phyloP scores from a whole-genome alignment of 108 stramenopile genomes.

The Aurantiochytrium sp. region DNA sequence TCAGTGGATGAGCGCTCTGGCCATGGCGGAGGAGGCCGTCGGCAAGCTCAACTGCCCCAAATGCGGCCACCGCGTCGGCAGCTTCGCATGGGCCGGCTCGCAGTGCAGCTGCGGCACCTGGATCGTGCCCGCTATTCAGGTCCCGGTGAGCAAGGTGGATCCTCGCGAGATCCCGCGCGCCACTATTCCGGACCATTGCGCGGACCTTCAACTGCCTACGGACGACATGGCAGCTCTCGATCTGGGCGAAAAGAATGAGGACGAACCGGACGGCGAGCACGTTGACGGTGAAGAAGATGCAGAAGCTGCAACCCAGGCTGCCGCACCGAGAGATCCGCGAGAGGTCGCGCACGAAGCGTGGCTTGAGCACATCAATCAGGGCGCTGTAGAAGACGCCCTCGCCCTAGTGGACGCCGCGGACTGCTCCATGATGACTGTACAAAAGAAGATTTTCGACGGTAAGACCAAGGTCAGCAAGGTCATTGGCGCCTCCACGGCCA shows the following conservation, averaged over 20 bases:
- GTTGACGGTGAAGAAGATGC: neutral
- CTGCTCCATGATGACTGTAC: neutral
- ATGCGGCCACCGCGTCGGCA: neutral
- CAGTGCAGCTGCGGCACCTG: constrained; percentile 33
- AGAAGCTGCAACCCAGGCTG: neutral
- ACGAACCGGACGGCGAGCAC: neutral
- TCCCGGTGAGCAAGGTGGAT: constrained; percentile 10
- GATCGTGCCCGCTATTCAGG: neutral
- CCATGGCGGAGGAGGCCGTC: neutral
- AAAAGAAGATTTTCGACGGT: neutral
- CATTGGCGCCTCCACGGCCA: neutral
- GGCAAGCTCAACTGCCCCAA: constrained; percentile 22
- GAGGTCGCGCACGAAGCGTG: neutral
- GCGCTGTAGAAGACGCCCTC: neutral
- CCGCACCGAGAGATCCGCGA: neutral
- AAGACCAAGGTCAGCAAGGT: neutral
- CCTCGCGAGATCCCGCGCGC: neutral
- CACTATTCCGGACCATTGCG: neutral
- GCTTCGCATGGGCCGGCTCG: neutral
- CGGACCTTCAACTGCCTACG: neutral
- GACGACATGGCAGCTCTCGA: no score
- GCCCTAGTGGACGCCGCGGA: neutral
- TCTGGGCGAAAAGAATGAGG: neutral
- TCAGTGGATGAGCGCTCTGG: neutral
- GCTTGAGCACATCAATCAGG: neutral